Evolutionary conservation across 2,329 filamentous ascomycete genomes (phyloP).

Genomic region (Pseudogymnoascus sp.): DNA sequence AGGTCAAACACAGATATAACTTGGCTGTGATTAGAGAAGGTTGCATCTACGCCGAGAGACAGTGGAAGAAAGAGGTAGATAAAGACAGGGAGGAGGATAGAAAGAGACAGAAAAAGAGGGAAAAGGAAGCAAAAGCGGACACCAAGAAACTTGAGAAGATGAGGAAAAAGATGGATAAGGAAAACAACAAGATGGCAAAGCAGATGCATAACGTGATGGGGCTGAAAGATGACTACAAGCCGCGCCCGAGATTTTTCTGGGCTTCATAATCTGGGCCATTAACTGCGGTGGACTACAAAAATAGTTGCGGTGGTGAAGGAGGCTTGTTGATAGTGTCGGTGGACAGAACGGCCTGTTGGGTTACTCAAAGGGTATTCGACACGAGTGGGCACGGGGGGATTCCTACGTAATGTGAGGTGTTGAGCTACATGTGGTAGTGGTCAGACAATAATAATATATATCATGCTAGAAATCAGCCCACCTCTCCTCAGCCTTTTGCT

Average conservation of each 20-base stretch:
- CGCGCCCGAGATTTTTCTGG: neutral
- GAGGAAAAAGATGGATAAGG: slow-evolving; percentile 6
- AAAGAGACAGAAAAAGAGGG: neutral
- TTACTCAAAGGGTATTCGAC: neutral
- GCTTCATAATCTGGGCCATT: neutral
- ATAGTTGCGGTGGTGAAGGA: neutral
- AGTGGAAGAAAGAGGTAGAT: slow-evolving; percentile 14
- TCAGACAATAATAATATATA: neutral
- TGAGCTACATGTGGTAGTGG: neutral
- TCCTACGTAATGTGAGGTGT: neutral
- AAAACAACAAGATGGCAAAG: slow-evolving; percentile 14
- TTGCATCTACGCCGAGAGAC: neutral
- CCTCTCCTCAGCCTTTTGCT: too few species aligned
- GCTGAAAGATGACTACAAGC: slow-evolving; percentile 17
- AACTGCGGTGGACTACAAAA: too few species aligned
- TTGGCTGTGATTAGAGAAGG: too few species aligned
- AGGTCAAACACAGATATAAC: too few species aligned
- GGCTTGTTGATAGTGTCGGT: neutral
- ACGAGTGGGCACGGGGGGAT: neutral
- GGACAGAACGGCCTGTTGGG: neutral
- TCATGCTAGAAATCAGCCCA: neutral
- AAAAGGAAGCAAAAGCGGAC: slow-evolving; percentile 6
- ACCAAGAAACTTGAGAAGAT: slow-evolving; percentile 12
- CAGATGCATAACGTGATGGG: slow-evolving; percentile 20
- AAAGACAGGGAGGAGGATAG: neutral